phyloP scores from a whole-genome alignment of 352 stramenopile genomes.

The Blastocystis hominis region DNA sequence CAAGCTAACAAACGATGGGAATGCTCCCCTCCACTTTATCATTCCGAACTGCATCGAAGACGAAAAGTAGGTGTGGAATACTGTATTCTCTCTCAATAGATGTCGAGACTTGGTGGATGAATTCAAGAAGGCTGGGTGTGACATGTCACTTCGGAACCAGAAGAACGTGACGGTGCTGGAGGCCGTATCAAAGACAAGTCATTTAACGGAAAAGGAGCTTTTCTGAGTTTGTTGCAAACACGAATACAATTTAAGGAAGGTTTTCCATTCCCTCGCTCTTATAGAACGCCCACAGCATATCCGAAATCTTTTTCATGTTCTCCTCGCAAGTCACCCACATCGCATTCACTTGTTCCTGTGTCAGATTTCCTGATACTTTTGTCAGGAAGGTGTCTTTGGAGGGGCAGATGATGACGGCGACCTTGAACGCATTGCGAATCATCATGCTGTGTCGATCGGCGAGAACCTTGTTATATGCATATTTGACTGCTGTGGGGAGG shows the following conservation, averaged over 20 bases:
- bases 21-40: conserved; percentile 34
- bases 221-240: conserved; percentile 37
- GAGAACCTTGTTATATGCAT: conserved; percentile 21
- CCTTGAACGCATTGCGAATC: conserved; percentile 49
- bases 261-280: conserved; percentile 48
- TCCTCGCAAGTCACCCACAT: conserved; percentile 29
- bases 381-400: conserved; percentile 36
- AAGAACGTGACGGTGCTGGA: neutral
- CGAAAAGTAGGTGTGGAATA: neutral
- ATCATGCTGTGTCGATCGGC: conserved; percentile 34
- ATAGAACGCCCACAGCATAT: conserved; percentile 43
- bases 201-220: neutral
- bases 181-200: neutral
- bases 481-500: conserved; percentile 1
- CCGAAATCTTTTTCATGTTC: conserved; percentile 41
- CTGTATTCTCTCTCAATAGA: neutral
- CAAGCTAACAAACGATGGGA: neutral
- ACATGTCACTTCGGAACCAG: conserved; percentile 20
- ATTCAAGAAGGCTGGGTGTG: conserved; percentile 26
- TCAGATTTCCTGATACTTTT: conserved; percentile 40
- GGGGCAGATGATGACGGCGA: conserved; percentile 45
- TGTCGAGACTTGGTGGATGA: conserved; percentile 22
- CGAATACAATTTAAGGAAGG: neutral
- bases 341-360: neutral
- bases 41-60: neutral